Evolutionary conservation across 495 filamentous ascomycete genomes (phyloP), one percentile per base, ranked within the genome.

Genomic region (Daldinia concentrica): DNA sequence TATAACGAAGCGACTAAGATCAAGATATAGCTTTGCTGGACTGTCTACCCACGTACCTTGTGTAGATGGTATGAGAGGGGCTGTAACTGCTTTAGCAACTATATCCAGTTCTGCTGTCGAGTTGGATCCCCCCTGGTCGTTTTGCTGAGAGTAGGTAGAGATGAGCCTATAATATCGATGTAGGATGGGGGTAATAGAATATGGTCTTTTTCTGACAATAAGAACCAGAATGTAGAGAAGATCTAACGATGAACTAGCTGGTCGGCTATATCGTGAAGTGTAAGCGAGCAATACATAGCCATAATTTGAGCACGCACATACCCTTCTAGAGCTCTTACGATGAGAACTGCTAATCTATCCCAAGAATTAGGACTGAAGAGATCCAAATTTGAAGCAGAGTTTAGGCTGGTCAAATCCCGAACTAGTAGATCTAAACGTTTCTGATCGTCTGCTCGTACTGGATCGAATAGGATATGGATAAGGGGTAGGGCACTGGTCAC

Each of bases 261-360:
- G 41, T 32, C 62, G 72, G 66, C 74, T 79, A 65, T 69, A n/a
- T 39, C 55, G 36, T 24, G 22, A 48, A 26, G 26, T 64, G 51
- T 75, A 43, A 67, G 65, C 48, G 9, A 41, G 9, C 22, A 30
- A 36, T 43, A 58, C 6, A 32, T 29, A 58, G 30, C 6, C 17
- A 36, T 58, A 8, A 8, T n/a, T 29, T 22, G 17, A 26, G 17
- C 29, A 54, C 29, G 29, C 27, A 58, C 73, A 50, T 71, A 79
- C 77, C 73, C 74, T 32, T 81, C 73, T 17, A 84, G 66, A 39
- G 78, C 75, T 32, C 61, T 60, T 26, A 83, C 59, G 0, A 83
- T 59, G n/a, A 80, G 64, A 15, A 72, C 65, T 27, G 74, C 77
- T 14, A 85, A 68, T 59, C 75, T 78, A 37, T 72, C 70, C 69